Conservation (phyloP, 1,284 basidiomycete genomes). For the Apiotrichum veenhuisii region DNA sequence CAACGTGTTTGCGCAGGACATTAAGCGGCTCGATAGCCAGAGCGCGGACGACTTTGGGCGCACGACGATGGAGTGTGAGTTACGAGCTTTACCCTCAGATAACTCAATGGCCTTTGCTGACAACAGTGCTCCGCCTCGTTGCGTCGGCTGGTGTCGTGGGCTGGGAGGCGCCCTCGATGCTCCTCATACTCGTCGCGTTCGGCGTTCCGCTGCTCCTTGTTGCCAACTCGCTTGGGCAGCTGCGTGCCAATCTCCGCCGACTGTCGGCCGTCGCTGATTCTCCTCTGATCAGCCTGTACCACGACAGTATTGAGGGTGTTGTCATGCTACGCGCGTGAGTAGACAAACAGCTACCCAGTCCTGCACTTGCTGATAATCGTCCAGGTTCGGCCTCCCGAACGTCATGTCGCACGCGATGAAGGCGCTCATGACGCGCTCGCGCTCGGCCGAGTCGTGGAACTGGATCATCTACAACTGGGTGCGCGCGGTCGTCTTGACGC, state of each 20-base stretch:
- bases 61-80: slow-evolving; percentile 54
- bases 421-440: slow-evolving; percentile 36
- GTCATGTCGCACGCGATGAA: slow-evolving; percentile 41
- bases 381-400: slow-evolving; percentile 34
- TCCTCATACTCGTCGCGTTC: slow-evolving; percentile 26
- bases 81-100: not conserved
- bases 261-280: slow-evolving; percentile 44
- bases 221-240: slow-evolving; percentile 36
- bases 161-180: slow-evolving; percentile 33
- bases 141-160: slow-evolving; percentile 23
- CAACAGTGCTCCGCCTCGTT: slow-evolving; percentile 9
- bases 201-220: slow-evolving; percentile 32
- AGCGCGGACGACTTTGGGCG: slow-evolving; percentile 61
- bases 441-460: slow-evolving; percentile 34
- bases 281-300: slow-evolving; percentile 51
- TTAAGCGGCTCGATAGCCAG: slow-evolving; percentile 55
- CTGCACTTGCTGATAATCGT: no score
- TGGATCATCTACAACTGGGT: slow-evolving; percentile 41
- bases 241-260: slow-evolving; percentile 42
- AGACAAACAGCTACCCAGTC: not conserved
- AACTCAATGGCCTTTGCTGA: not conserved
- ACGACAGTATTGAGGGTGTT: slow-evolving; percentile 51
- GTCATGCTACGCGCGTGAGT: slow-evolving; percentile 50
- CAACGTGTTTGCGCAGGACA: slow-evolving; percentile 55
- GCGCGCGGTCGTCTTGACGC: slow-evolving; percentile 28